phyloP scores from a whole-genome alignment of 345 rosid species.

The Erucastrum elatum region DNA sequence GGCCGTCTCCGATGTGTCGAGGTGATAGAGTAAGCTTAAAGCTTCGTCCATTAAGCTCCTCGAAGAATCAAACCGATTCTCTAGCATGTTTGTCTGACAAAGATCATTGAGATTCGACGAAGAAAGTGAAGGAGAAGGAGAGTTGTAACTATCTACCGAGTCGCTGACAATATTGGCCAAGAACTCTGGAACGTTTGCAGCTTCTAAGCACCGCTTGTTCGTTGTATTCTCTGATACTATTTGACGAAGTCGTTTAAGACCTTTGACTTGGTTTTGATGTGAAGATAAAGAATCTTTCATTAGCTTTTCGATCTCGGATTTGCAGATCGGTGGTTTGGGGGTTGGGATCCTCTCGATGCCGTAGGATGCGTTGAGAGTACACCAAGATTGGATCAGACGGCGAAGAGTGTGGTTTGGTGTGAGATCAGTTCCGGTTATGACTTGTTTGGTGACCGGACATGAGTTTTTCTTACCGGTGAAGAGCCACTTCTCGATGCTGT shows the following conservation, averaged over 20 bases:
- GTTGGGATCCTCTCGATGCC: slow-evolving; percentile 92
- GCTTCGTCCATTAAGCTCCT: slow-evolving; percentile 61
- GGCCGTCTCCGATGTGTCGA: slow-evolving; percentile 61
- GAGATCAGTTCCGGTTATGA: slow-evolving; percentile 54
- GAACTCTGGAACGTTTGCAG: slow-evolving; percentile 70
- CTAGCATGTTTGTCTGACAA: slow-evolving; percentile 38
- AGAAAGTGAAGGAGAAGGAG: slow-evolving; percentile 35
- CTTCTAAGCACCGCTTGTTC: slow-evolving; percentile 72
- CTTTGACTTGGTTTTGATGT: slow-evolving; percentile 49
- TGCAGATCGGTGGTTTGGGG: slow-evolving; percentile 70
- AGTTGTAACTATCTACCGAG: slow-evolving; percentile 31
- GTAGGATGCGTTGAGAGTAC: slow-evolving; percentile 75
- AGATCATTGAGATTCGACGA: slow-evolving; percentile 32
- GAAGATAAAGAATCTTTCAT: slow-evolving; percentile 52
- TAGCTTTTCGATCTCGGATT: slow-evolving; percentile 61
- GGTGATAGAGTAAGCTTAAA: slow-evolving; percentile 55
- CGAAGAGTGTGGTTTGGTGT: slow-evolving; percentile 91
- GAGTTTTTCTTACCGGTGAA: slow-evolving; percentile 52
- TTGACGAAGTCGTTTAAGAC: slow-evolving; percentile 55
- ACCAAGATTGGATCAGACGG: slow-evolving; percentile 91
- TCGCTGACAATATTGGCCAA: slow-evolving; percentile 46
- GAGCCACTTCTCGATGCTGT: slow-evolving; percentile 72
- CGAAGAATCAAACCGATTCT: slow-evolving; percentile 40
- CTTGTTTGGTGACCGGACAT: slow-evolving; percentile 79
- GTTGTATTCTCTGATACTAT: slow-evolving; percentile 57